phyloP scores from a whole-genome alignment of 2,329 filamentous ascomycete species.

The Cordyceps fumosorosea region DNA sequence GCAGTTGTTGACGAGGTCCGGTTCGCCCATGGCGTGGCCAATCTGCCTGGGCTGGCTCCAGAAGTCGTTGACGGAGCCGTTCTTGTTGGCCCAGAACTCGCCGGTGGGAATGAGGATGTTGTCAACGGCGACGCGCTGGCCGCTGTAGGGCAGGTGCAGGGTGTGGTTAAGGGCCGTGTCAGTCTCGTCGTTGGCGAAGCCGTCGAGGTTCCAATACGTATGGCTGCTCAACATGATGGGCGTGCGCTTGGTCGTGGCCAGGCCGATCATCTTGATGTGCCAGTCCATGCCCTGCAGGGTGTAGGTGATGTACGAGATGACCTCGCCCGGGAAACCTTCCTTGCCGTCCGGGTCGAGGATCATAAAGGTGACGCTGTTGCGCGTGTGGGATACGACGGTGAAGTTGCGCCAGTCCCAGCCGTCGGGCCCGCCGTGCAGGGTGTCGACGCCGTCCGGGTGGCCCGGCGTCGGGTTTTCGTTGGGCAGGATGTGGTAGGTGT shows the following conservation, averaged over 20 bases:
- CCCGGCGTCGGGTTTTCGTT: slow-evolving; percentile 55
- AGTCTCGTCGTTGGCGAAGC: slow-evolving; percentile 67
- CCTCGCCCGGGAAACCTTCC: slow-evolving; percentile 73
- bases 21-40: slow-evolving; percentile 58
- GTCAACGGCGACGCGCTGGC: slow-evolving; percentile 62
- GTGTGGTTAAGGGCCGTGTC: slow-evolving; percentile 62
- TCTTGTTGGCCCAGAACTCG: slow-evolving; percentile 62
- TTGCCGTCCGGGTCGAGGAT: slow-evolving; percentile 66
- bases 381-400: slow-evolving; percentile 62
- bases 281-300: slow-evolving; percentile 59
- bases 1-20: slow-evolving; percentile 65
- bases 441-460: slow-evolving; percentile 50
- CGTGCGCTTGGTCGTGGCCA: slow-evolving; percentile 66
- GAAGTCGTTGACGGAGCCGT: slow-evolving; percentile 68
- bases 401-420: slow-evolving; percentile 77
- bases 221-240: slow-evolving; percentile 74
- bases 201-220: slow-evolving; percentile 80
- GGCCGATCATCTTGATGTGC: slow-evolving; percentile 66
- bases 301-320: slow-evolving; percentile 69
- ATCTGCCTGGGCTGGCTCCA: slow-evolving; percentile 78
- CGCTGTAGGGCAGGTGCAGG: slow-evolving; percentile 65
- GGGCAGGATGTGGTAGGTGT: slow-evolving; percentile 49
- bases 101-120: slow-evolving; percentile 69
- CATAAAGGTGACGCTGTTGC: slow-evolving; percentile 65
- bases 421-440: slow-evolving; percentile 62